phyloP scores from a whole-genome alignment of 2,329 filamentous ascomycete genomes.

The Aschersonia sp. region DNA sequence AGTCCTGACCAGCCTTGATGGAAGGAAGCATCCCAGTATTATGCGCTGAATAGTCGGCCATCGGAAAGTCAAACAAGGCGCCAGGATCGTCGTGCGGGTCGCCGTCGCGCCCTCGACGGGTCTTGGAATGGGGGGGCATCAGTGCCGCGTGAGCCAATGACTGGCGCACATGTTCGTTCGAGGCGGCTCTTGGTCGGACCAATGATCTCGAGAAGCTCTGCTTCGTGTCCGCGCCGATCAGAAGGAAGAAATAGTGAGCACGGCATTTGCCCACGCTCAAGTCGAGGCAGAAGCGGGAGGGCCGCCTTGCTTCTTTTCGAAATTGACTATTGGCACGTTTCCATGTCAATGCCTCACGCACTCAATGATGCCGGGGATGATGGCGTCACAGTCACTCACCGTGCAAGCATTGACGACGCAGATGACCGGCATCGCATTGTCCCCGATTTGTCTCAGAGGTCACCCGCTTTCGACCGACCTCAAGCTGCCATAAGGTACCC shows the following conservation, averaged over 20 bases:
- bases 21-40: too few species aligned
- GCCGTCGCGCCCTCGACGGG: not conserved
- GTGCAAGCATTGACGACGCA: not conserved
- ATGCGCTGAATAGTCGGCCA: not conserved
- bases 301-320: too few species aligned
- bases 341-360: too few species aligned
- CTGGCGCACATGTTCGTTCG: constrained; percentile 24
- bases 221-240: not conserved
- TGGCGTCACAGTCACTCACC: too few species aligned
- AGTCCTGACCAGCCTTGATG: too few species aligned
- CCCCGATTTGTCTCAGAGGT: not conserved
- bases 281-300: too few species aligned
- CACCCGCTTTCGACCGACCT: not conserved
- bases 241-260: not conserved
- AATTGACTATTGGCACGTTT: too few species aligned
- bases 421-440: not conserved
- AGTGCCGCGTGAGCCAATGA: constrained; percentile 21
- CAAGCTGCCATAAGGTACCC: not conserved
- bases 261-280: too few species aligned
- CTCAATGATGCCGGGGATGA: too few species aligned
- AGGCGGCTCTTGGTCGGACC: constrained; percentile 7
- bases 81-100: not conserved
- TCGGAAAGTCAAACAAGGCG: not conserved
- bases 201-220: not conserved
- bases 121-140: constrained; percentile 1